Base-by-base conservation (phyloP, 768 basidiomycete genomes). In the Podaxis rugospora region DNA sequence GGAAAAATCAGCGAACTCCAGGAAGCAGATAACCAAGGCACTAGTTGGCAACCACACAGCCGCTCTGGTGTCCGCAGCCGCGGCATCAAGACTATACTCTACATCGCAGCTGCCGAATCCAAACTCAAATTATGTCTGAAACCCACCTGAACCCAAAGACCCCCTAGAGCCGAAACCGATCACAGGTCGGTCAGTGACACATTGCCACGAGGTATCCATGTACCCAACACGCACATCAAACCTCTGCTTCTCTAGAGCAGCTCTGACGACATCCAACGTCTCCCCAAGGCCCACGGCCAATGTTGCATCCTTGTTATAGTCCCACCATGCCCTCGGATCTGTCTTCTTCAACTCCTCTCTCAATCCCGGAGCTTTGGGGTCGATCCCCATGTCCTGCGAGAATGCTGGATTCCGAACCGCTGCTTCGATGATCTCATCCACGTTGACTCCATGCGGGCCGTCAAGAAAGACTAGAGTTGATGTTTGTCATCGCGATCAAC, bases 271-370 rank as follows among this genome's bases (percentile, higher is more conserved):
- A 50, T 72, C 64, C 35, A 93, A 68, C 13, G 85, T 80, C 9
- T 86, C 84, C 14, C 83, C 80, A 21, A 92, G 69, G 5, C 90
- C 90, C 4, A 66, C 63, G 11, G 80, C 78, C 37, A 78, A 72
- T 32, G 81, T 84, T 51, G 80, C 78, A 5, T 83, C 82, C 6
- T 73, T 70, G 61, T 87, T 82, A 4, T 77, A 67, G 59, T 74
- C 83, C 85, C 85, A 94, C 92, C 92, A 93, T 3, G 77, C 88
- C 58, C 90, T 78, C 3, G 89, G 83, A 5, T 76, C 80, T 27
- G 82, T 71, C 21, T 82, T 51, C 23, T 3, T 69, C 68, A 27
- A 66, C 60, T 16, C 69, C 65, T 14, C 64, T 69, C 55, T 78
- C 63, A n/a, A 78, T 77, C 23, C 78, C 81, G 11, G 80, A 63